These are phyloP conservation scores for Fusarium sacchari DNA, from an alignment of 2,329 filamentous ascomycete species.

Conservation along the genomic window DNA sequence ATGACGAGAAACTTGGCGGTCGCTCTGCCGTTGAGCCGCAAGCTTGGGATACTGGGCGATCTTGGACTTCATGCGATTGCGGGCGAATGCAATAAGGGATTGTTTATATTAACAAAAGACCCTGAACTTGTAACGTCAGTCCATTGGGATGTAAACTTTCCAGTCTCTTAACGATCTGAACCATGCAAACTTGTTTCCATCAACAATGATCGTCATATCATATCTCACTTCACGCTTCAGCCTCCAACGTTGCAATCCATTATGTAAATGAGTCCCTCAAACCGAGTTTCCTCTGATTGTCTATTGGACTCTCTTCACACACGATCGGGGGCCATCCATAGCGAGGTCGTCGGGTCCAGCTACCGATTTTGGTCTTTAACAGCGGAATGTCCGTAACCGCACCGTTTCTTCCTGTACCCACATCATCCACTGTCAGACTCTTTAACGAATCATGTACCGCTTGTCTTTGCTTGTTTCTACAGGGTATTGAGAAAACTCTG, in stretches of 20 bases:
- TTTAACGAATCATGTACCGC: constrained; percentile 15
- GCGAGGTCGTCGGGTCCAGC: constrained; percentile 7
- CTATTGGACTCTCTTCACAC: neutral
- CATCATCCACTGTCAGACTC: constrained; percentile 4
- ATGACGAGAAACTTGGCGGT: constrained; percentile 20
- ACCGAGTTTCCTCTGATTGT: neutral
- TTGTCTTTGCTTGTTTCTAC: neutral
- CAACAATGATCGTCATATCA: neutral
- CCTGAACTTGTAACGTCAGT: neutral
- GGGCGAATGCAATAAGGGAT: neutral
- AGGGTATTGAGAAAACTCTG: constrained; percentile 32
- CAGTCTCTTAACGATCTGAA: neutral
- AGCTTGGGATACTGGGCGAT: neutral
- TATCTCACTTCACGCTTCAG: neutral
- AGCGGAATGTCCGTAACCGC: constrained; percentile 6
- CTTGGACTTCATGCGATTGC: neutral
- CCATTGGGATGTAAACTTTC: neutral
- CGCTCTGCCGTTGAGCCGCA: constrained; percentile 32
- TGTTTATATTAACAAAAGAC: accelerated
- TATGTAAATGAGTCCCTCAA: constrained; percentile 5
- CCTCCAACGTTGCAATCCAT: neutral
- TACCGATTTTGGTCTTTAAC: constrained; percentile 4
- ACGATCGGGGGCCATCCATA: constrained; percentile 2
- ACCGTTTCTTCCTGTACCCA: constrained; percentile 7
- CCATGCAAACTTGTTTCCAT: neutral